A percentile compares a stretch with the other conserved stretches of the same genome.
Conservation (phyloP, 2,329 filamentous ascomycete species). For the Ophiostoma sp. region DNA sequence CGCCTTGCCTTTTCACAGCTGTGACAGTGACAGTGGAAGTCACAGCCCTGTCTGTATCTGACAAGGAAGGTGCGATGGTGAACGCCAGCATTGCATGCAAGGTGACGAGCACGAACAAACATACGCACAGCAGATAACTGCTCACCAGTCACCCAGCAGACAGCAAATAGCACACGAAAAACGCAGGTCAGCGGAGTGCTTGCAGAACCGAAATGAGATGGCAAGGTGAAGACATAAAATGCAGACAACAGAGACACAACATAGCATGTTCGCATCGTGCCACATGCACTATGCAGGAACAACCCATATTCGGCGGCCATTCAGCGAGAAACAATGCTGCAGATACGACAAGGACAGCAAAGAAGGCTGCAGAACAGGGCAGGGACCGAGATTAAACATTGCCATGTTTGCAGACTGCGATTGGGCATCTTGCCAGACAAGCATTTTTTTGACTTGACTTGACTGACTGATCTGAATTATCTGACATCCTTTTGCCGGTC, state of each 20-base stretch:
- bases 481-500: background rate
- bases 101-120: background rate
- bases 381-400: background rate
- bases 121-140: background rate
- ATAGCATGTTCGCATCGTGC: background rate
- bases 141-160: background rate
- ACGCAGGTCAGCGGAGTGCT: conserved; percentile 11
- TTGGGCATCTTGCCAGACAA: background rate
- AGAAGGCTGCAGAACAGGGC: background rate
- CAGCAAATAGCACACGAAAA: background rate
- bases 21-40: background rate
- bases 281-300: conserved; percentile 6
- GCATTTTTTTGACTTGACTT: background rate
- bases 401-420: background rate
- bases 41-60: background rate
- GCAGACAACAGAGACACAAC: background rate
- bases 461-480: background rate
- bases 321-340: background rate
- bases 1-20: background rate
- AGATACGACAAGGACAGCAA: conserved; percentile 6
- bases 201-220: conserved; percentile 10
- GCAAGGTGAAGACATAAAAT: background rate
- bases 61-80: background rate
- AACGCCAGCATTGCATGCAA: background rate
- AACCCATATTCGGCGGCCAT: background rate